These are phyloP conservation scores for Xerocomus brunneocitrinus DNA, from an alignment of 768 basidiomycete genomes.

Conservation along the genomic window DNA sequence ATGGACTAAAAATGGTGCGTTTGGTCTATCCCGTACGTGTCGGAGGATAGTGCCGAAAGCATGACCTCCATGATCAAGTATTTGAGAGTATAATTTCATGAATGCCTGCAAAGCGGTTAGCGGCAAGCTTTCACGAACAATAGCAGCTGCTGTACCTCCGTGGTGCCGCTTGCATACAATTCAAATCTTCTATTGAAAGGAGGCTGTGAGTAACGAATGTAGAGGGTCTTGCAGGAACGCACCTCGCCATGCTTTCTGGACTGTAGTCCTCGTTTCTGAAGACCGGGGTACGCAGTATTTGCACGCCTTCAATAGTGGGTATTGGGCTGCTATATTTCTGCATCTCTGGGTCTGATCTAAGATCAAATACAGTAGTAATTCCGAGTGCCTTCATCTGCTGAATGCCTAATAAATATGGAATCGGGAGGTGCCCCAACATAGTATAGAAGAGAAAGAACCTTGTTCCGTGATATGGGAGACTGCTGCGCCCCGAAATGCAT, in stretches of 20 bases:
- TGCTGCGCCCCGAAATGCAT: conserved; percentile 68
- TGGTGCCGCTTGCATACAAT: conserved; percentile 75
- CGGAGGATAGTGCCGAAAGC: conserved; percentile 70
- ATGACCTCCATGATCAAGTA: conserved; percentile 65
- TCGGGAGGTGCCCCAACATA: neutral
- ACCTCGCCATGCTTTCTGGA: conserved; percentile 82
- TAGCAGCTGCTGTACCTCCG: conserved; percentile 47
- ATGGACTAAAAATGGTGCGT: conserved; percentile 64
- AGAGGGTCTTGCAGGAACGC: conserved; percentile 37
- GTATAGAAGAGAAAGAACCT: conserved; percentile 39
- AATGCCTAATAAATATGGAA: conserved; percentile 43
- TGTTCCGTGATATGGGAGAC: conserved; percentile 64
- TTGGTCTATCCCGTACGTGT: conserved; percentile 67
- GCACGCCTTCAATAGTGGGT: conserved; percentile 60
- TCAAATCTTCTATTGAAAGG: conserved; percentile 36
- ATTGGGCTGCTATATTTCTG: conserved; percentile 63
- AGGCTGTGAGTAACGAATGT: conserved; percentile 3
- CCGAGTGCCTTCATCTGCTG: conserved; percentile 54
- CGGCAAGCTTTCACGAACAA: neutral
- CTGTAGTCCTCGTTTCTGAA: conserved; percentile 72
- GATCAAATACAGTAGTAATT: conserved; percentile 66
- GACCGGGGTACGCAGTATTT: conserved; percentile 59
- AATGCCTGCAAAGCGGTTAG: conserved; percentile 50
- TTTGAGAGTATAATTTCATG: conserved; percentile 77
- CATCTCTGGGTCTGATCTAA: conserved; percentile 78